Conservation (phyloP, 2,329 filamentous ascomycete species). For the Fusarium subtropicale region DNA sequence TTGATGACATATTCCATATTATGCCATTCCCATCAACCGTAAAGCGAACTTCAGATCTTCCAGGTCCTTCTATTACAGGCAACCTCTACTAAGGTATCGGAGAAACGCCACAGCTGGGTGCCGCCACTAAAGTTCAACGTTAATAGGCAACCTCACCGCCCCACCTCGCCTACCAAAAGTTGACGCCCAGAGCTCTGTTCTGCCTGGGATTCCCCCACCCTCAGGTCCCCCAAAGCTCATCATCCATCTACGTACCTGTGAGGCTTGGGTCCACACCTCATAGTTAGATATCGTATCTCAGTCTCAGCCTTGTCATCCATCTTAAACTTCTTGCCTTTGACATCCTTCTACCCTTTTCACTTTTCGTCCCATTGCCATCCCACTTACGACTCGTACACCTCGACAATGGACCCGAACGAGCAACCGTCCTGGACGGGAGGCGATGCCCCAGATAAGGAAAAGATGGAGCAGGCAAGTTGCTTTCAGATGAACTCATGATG, state of each 20-base stretch:
- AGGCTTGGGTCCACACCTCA: constrained; percentile 40
- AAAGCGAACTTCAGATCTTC: constrained; percentile 13
- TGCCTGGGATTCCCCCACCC: constrained; percentile 34
- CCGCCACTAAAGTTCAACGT: constrained; percentile 33
- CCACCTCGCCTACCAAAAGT: constrained; percentile 25
- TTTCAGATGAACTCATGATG: constrained; percentile 33
- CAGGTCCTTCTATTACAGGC: constrained; percentile 24
- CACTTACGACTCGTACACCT: not conserved
- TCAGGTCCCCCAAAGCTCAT: constrained; percentile 32
- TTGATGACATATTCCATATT: constrained; percentile 8
- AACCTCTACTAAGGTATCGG: not conserved
- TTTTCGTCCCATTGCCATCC: not conserved
- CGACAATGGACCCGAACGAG: constrained; percentile 60
- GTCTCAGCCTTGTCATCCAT: constrained; percentile 36
- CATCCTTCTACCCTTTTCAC: constrained; percentile 11
- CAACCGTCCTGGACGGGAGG: constrained; percentile 55
- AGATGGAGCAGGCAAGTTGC: constrained; percentile 65
- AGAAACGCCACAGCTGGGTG: constrained; percentile 34
- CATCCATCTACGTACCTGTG: constrained; percentile 27
- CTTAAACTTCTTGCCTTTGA: constrained; percentile 8
- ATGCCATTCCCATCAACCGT: not conserved
- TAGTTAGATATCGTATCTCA: constrained; percentile 23
- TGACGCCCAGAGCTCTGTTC: constrained; percentile 4
- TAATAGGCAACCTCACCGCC: constrained; percentile 43
- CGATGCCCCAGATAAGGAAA: constrained; percentile 68